These are phyloP conservation scores for Aspergillus hancockii DNA, from an alignment of 495 filamentous ascomycete species.

Conservation along the genomic window DNA sequence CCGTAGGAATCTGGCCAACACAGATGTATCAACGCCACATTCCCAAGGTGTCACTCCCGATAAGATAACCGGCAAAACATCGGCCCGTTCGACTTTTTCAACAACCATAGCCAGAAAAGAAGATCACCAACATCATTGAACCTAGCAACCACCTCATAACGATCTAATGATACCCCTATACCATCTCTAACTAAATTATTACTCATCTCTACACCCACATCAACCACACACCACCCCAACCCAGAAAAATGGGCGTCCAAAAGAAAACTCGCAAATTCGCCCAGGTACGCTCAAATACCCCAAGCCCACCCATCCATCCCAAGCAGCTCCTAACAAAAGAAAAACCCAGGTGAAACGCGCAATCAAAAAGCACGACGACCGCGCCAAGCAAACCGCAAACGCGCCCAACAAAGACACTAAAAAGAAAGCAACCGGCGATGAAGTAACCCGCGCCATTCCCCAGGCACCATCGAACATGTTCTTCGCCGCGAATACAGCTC, in stretches of 20 bases:
- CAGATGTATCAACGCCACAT: no score
- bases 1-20: no score
- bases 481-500: constrained; percentile 90
- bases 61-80: constrained; percentile 6
- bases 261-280: constrained; percentile 69
- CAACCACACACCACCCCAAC: no score
- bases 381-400: constrained; percentile 47
- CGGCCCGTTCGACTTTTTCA: background rate
- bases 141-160: background rate
- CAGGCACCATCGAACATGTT: constrained; percentile 86
- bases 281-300: constrained; percentile 27
- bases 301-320: background rate
- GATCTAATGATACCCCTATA: background rate
- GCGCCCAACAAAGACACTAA: constrained; percentile 45
- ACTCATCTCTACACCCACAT: no score
- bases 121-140: background rate
- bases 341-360: constrained; percentile 56
- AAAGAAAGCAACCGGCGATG: constrained; percentile 49
- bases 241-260: constrained; percentile 55
- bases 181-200: background rate
- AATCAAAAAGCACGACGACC: constrained; percentile 62
- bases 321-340: background rate
- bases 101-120: background rate
- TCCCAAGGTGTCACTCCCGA: background rate
- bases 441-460: constrained; percentile 47